Evolutionary conservation across 371 early-diverging fungal genomes (phyloP), one percentile per base, ranked within the genome.

Genomic region (Zopfochytrium polystomum): DNA sequence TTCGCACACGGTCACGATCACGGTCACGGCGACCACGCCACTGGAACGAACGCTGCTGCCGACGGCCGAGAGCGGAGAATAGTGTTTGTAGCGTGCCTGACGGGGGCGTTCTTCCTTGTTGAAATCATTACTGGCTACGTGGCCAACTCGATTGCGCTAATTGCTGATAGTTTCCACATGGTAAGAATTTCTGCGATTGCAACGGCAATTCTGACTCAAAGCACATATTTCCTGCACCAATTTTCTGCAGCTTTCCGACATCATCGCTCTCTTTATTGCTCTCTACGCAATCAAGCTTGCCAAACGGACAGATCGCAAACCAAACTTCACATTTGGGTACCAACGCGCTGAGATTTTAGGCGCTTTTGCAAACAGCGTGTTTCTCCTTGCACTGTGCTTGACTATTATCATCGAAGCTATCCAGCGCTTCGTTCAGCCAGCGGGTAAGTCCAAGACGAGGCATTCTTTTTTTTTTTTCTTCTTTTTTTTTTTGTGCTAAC

Each of bases 121-220:
- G 95, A 95, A 68, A 78, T 93, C 22, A 68, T 89, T 3, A 79
- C 88, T 55, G 95, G 93, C 0, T 87, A 90, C 60, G 69, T 77
- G 55, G 84, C 86, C 0, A 76, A 80, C 32, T 92, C 92, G n/a
- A 72, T 95, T 26, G 89, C 93, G 7, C 80, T 95, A 60, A 76
- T 95, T n/a, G 93, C 93, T 0, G 95, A 95, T 74, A 85, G 91
- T 0, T 95, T 92, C 80, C 95, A 95, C 71, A 92, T 92, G 93
- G 59, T 70, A 27, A 6, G 58, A n/a, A n/a, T n/a, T n/a, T n/a
- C n/a, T n/a, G n/a, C n/a, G n/a, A n/a, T 42, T 1, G 13, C n/a
- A n/a, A n/a, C n/a, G n/a, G n/a, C n/a, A n/a, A n/a, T n/a, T n/a
- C n/a, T n/a, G n/a, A n/a, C n/a, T n/a, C n/a, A n/a, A n/a, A n/a